Conservation (phyloP, 768 basidiomycete genomes). For the Boletus vermiculosoides region DNA sequence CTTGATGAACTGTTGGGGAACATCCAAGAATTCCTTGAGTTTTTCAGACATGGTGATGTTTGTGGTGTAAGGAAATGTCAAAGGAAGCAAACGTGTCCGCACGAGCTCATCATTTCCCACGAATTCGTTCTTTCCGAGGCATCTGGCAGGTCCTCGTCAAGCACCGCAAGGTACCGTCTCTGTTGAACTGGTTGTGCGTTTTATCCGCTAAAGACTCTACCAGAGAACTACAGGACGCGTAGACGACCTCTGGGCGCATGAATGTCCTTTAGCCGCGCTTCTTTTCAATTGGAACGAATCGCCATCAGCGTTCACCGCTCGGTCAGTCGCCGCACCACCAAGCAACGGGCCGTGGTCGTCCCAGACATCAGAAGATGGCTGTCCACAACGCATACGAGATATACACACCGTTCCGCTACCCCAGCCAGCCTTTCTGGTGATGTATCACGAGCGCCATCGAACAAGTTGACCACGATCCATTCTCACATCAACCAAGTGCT, state of each 20-base stretch:
- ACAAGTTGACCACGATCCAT: slow-evolving; percentile 23
- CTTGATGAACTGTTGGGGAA: slow-evolving; percentile 87
- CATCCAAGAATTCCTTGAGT: slow-evolving; percentile 84
- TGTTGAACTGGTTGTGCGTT: neutral
- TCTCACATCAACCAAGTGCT: slow-evolving; percentile 25
- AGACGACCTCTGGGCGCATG: slow-evolving; percentile 42
- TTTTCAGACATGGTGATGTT: slow-evolving; percentile 77
- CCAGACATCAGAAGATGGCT: slow-evolving; percentile 26
- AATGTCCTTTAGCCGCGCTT: slow-evolving; percentile 54
- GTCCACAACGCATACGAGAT: slow-evolving; percentile 10
- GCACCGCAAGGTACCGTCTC: slow-evolving; percentile 19
- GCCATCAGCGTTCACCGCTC: slow-evolving; percentile 27
- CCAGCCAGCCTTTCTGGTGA: slow-evolving; percentile 6
- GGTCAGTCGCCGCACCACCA: slow-evolving; percentile 11
- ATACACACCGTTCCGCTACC: neutral
- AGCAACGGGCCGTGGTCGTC: slow-evolving; percentile 7
- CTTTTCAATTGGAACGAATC: slow-evolving; percentile 30
- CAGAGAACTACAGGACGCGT: slow-evolving; percentile 15
- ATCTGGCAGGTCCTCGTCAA: neutral
- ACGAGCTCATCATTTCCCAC: slow-evolving; percentile 25
- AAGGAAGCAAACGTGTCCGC: slow-evolving; percentile 30
- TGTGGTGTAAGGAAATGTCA: slow-evolving; percentile 16
- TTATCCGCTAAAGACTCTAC: slow-evolving; percentile 5
- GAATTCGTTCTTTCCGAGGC: slow-evolving; percentile 8
- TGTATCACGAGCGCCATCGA: slow-evolving; percentile 11